Percentiles rank a stretch among this genome's conserved stretches.
Evolutionary conservation across 2,329 filamentous ascomycete species (phyloP).

Genomic region (Raffaelea arxii): DNA sequence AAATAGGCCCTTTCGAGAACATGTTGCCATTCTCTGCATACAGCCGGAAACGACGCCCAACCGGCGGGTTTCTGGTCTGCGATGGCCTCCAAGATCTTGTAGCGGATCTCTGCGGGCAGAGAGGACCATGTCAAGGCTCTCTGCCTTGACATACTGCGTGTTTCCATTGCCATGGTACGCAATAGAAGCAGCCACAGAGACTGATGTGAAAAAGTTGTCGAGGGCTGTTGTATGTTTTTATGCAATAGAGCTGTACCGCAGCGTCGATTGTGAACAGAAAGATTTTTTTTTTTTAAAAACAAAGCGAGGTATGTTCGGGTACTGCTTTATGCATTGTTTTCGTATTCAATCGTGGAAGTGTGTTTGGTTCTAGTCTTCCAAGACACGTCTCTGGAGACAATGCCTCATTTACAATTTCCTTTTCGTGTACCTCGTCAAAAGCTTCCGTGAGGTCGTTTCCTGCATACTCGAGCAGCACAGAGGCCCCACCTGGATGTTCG

Average conservation of each 20-base stretch:
- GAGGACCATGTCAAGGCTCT: slow-evolving; percentile 11
- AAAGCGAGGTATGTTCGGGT: no score
- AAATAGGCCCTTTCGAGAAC: slow-evolving; percentile 21
- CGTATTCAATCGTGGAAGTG: no score
- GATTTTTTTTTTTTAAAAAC: no score
- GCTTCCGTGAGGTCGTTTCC: not conserved
- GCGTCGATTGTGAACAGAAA: no score
- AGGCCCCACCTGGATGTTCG: not conserved
- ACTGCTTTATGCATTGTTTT: no score
- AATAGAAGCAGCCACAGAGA: slow-evolving; percentile 1
- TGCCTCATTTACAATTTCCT: not conserved
- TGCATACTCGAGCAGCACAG: not conserved
- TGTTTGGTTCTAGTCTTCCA: not conserved
- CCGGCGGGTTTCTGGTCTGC: slow-evolving; percentile 18
- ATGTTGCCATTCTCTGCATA: slow-evolving; percentile 25
- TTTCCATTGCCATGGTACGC: slow-evolving; percentile 2
- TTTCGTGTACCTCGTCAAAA: not conserved
- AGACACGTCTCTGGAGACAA: not conserved
- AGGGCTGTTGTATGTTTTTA: no score
- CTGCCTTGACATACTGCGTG: slow-evolving; percentile 4
- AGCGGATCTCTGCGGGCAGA: slow-evolving; percentile 21
- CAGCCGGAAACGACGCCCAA: slow-evolving; percentile 22
- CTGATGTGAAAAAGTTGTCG: not conserved
- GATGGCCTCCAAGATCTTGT: slow-evolving; percentile 20
- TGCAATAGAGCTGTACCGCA: no score